Base-by-base conservation (phyloP, 2,329 filamentous ascomycete species). In the Teratosphaeria epicoccoides region DNA sequence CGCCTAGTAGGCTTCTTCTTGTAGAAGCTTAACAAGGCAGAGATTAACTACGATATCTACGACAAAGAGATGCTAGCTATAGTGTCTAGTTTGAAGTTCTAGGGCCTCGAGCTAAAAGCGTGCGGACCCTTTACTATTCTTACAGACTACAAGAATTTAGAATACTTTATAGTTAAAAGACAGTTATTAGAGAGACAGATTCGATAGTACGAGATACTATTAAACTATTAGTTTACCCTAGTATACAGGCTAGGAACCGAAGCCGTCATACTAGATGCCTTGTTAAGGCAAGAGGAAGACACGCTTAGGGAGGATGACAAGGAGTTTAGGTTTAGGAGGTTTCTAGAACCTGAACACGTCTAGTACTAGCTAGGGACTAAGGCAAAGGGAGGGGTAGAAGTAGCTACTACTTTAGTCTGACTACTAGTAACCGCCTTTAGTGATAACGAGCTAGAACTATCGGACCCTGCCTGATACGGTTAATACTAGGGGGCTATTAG, bases 11-110 rank as follows among this genome's bases (percentile, higher is more conserved):
- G n/a, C n/a, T n/a, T n/a, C n/a, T 66, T 55, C 25, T 66, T 54
- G 1, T 57, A 57, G 52, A 68, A 52, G 25, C 43, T 50, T 46
- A 33, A 45, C 20, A 26, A 45, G 17, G 40, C 23, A 14, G 43
- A 45, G 20, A 55, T 24, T 12, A 59, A 62, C 46, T 67, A 68
- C 50, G 43, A 63, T 17, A 65, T 64, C 11, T 54, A 68, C 50
- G 53, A 69, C 48, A 63, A 66, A 37, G 58, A 68, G 46, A 52
- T 68, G 12, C 44, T 68, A 23, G 58, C 58, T 11, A 63, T 69
- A 28, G 51, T 69, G 5, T 14, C 47, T 10, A 50, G 45, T 12
- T 55, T 66, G 26, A 50, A 64, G 43, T 52, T 62, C n/a, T 68
- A 55, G 59, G 5, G 52, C 1, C 26, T 54, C 1, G 43, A 64